phyloP scores from a whole-genome alignment of 108 stramenopile genomes.

The Aureococcus anophagefferens region DNA sequence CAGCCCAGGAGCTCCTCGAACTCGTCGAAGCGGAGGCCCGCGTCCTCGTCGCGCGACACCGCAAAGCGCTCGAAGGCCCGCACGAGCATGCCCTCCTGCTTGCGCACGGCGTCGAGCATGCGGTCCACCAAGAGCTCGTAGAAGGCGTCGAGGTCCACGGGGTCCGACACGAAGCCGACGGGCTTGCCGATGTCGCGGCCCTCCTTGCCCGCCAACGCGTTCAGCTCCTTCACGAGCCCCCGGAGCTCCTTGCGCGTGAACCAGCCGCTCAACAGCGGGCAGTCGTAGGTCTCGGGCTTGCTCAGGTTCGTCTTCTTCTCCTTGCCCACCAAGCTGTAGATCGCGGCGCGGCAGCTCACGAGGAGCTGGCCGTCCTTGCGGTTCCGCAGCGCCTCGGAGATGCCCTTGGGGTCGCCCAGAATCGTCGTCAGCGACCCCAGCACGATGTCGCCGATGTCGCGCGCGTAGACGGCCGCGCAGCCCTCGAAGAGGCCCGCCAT shows the following conservation, averaged over 20 bases:
- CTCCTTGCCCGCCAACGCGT: background rate
- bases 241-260: background rate
- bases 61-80: background rate
- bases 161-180: background rate
- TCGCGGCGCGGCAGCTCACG: too few species aligned
- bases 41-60: background rate
- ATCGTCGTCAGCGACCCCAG: background rate
- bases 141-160: background rate
- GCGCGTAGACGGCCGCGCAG: background rate
- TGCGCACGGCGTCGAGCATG: background rate
- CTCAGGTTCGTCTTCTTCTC: too few species aligned
- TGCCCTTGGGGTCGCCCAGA: too few species aligned
- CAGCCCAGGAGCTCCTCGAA: background rate
- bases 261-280: background rate
- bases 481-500: background rate
- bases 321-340: too few species aligned
- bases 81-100: background rate
- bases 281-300: too few species aligned
- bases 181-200: background rate
- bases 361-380: too few species aligned
- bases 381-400: too few species aligned
- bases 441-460: background rate
- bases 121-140: background rate
- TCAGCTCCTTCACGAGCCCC: background rate
- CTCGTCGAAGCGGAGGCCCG: background rate